Percentiles rank a stretch among this genome's conserved stretches.
These are phyloP conservation scores for Erythrobasidium hasegawianum DNA, from an alignment of 1,284 basidiomycete species.

Conservation along the genomic window DNA sequence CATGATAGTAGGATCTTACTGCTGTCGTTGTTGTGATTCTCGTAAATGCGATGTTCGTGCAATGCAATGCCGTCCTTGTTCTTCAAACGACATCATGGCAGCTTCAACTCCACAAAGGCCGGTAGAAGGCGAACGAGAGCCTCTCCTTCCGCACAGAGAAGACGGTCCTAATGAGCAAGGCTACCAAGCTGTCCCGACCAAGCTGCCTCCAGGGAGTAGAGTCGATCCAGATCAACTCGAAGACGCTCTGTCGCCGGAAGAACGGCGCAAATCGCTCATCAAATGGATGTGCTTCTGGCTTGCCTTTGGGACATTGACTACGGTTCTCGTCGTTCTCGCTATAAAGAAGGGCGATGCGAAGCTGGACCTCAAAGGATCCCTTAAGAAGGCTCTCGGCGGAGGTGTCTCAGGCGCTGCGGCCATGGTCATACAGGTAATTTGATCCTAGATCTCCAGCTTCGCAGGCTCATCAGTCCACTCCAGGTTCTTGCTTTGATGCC, in stretches of 20 bases:
- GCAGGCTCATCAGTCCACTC: constrained; percentile 13
- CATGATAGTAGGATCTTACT: too few relatives aligned
- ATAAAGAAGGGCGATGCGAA: constrained; percentile 48
- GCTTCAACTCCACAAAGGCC: too few relatives aligned
- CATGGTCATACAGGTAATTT: constrained; percentile 83
- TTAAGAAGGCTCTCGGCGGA: constrained; percentile 75
- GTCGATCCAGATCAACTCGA: constrained; percentile 33
- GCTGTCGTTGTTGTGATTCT: too few relatives aligned
- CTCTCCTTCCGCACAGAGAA: background rate
- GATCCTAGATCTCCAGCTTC: constrained; percentile 47
- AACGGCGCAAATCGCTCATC: constrained; percentile 23
- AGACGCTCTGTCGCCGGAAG: constrained; percentile 30
- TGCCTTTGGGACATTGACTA: constrained; percentile 21
- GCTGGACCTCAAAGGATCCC: constrained; percentile 70
- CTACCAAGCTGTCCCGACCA: constrained; percentile 1
- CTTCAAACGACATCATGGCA: too few relatives aligned
- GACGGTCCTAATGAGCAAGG: background rate
- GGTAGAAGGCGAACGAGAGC: background rate
- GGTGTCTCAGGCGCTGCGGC: constrained; percentile 56
- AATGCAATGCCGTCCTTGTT: too few relatives aligned
- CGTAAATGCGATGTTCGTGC: too few relatives aligned
- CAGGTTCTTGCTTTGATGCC: constrained; percentile 17
- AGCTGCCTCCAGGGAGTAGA: constrained; percentile 31
- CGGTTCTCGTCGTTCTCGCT: constrained; percentile 26
- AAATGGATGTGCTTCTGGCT: constrained; percentile 39